These are phyloP conservation scores for Myxozyma monticola DNA, from an alignment of 805 yeast genomes.

Conservation along the genomic window DNA sequence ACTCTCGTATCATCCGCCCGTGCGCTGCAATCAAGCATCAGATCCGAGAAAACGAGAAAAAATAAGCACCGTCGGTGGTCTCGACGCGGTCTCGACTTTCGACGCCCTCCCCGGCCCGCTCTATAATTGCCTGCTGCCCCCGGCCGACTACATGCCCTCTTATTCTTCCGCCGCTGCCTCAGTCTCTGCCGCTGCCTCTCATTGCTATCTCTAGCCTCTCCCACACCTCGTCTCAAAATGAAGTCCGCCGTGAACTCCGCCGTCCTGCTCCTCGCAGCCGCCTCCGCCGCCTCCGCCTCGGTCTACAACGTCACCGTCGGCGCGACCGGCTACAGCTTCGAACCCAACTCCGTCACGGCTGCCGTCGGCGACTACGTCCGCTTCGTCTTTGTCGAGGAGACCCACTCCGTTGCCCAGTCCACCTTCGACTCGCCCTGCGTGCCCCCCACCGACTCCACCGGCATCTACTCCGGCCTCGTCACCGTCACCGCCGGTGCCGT, in stretches of 20 bases:
- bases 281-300: constrained; percentile 11
- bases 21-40: too few relatives aligned
- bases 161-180: too few relatives aligned
- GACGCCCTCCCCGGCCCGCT: too few relatives aligned
- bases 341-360: constrained; percentile 30
- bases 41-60: too few relatives aligned
- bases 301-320: constrained; percentile 25
- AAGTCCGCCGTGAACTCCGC: constrained; percentile 2
- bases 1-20: too few relatives aligned
- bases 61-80: too few relatives aligned
- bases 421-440: constrained; percentile 30
- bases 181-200: too few relatives aligned
- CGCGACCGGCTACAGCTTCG: constrained; percentile 12
- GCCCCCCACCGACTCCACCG: constrained; percentile 12
- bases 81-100: too few relatives aligned
- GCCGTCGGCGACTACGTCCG: constrained; percentile 30
- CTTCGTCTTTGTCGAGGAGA: constrained; percentile 16
- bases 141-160: too few relatives aligned
- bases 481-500: constrained; percentile 4
- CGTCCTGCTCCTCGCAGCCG: background rate
- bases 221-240: too few relatives aligned
- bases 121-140: too few relatives aligned
- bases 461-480: constrained; percentile 31
- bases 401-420: constrained; percentile 33
- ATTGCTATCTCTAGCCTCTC: too few relatives aligned